Base-by-base conservation (phyloP, 225 moss, liverwort and hornwort genomes). In the Pleurozium schreberi region DNA sequence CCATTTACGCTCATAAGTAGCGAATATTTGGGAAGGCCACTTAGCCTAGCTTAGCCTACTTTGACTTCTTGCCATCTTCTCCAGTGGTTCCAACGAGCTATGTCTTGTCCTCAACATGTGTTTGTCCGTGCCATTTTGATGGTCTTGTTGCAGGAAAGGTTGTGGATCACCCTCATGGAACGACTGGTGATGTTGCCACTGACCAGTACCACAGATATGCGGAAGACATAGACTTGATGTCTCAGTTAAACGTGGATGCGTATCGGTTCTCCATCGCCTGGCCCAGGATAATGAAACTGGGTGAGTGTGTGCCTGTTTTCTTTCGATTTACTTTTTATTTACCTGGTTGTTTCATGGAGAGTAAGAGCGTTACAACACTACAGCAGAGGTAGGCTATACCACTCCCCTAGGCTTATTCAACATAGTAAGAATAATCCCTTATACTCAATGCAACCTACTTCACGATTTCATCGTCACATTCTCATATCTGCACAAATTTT, bases 191-290 rank as follows among this genome's bases (percentile, higher is more conserved):
- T 87, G 92, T 96, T 33, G 91, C 97, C 28, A 96, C 94, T 83
- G 98, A 97, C 85, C 97, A 97, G 88, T 98, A 96, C 88, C 97
- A 97, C 81, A 94, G 85, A 60, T 96, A 94, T 73, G 31, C 90
- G 93, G 96, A 87, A 27, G 98, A 99, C 88, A 67, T 96, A 65
- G 91, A 94, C 49, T 90, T 92, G 84, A 92, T 99, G 90, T 86
- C 88, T 73, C 87, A 95, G 38, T 49, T 97, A 87, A 90, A 95
- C 87, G 89, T 96, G 94, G 95, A 94, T 67, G 98, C 96, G 52
- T 97, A 99, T 84, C 95, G 98, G 58, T 96, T 99, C 92, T 99
- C 98, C 68, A 95, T 99, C 76, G 89, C 98, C 25, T 99, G 98
- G 98, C 60, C 96, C 34, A 93, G 98, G 86, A 93, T 98, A 61